Evolutionary conservation across 129 eudicot genomes (phyloP).

Genomic region (Daucus carota): DNA sequence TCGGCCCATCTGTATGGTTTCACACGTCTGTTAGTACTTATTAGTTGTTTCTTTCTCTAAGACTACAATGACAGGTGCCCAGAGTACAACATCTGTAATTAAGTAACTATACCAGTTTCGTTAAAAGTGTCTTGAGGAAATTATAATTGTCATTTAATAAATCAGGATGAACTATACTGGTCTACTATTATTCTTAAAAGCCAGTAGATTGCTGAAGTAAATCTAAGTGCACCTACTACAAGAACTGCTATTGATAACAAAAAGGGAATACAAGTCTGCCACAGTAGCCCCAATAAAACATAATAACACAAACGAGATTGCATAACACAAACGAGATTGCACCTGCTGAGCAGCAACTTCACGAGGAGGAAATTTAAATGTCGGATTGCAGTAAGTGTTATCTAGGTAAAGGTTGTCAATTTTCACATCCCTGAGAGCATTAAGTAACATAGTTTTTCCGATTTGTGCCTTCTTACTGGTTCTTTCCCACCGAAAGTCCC

Average conservation of each 20-base stretch:
- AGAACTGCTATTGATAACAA: background rate
- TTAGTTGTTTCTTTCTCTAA: background rate
- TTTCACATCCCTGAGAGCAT: constrained; percentile 46
- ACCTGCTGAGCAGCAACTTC: constrained; percentile 84
- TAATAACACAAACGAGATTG: too few relatives aligned
- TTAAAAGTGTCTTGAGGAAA: background rate
- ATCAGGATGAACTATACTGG: background rate
- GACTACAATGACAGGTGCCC: background rate
- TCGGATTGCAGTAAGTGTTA: constrained; percentile 82
- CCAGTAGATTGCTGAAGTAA: too few relatives aligned
- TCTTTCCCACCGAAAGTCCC: constrained; percentile 90
- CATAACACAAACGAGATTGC: background rate
- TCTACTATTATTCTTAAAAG: background rate
- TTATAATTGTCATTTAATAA: background rate
- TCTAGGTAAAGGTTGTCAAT: constrained; percentile 62
- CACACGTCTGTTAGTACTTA: background rate
- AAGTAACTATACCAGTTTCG: background rate
- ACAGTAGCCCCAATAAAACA: too few relatives aligned
- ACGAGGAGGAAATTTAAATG: constrained; percentile 66
- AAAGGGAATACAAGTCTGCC: background rate
- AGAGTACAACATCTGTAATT: background rate
- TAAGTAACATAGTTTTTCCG: constrained; percentile 59
- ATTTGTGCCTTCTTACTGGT: constrained; percentile 30
- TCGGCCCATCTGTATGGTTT: background rate
- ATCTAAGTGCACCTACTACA: too few relatives aligned